Base-by-base conservation (phyloP, 441 rosid genomes). In the Geranium incanum region DNA sequence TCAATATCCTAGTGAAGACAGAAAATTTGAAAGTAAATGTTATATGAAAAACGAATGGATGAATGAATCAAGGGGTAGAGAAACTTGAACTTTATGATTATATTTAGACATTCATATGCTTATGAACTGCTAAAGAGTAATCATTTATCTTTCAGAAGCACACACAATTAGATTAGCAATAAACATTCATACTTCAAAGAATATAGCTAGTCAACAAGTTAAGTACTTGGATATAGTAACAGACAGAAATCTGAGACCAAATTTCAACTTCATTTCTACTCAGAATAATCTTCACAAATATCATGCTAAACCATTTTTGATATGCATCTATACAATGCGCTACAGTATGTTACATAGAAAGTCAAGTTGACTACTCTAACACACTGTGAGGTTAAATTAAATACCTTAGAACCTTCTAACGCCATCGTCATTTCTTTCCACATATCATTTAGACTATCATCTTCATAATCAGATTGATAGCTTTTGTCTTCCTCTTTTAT, bases 381-480 rank as follows among this genome's bases (percentile, higher is more conserved):
- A 70, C 16, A 70, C 59, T 37, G 37, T 23, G 43, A 67, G 69
- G 18, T n/a, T 6, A 21, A 70, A 71, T 36, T 66, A 18, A 71
- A 19, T 83, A 92, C 96, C 97, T 89, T 95, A 45, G 92, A 81
- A 76, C 72, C 74, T 72, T 84, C 94, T 74, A 90, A 72, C 21
- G 96, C 87, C 78, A 84, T 73, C 66, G 86, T 79, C 97, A 92
- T 90, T 78, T 88, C 93, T 65, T 80, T 84, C 99, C 97, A 95
- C 66, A 95, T 89, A 81, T 89, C 87, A 68, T 89, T 89, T 71
- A 92, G 83, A 67, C 89, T 97, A 66, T 87, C 95, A 75, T 92
- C 95, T 62, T 69, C 68, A 78, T 76, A 83, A 1, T 72, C 71
- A 52, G 59, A 77, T 70, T 63, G 28, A 76, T 57, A 57, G 18